Evolutionary conservation across 1,139 yeast genomes (phyloP), one percentile per base, ranked within the genome.

Genomic region (Scheffersomyces quercinus): DNA sequence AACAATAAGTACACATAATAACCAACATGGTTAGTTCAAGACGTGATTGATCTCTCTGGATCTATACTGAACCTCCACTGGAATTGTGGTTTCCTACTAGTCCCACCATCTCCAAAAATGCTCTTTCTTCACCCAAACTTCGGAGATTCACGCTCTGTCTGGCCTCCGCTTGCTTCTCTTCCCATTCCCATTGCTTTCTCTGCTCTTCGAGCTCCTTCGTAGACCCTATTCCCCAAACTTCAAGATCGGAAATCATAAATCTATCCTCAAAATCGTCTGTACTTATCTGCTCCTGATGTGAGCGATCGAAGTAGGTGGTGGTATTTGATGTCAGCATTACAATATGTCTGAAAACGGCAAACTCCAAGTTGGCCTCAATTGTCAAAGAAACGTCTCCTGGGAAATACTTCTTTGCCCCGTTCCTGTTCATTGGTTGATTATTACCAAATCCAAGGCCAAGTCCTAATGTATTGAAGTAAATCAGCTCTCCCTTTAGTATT

Each of bases 191-290:
- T 49, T 79, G 80, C 55, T 79, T 80, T 44, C 76, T 69, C 62
- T 91, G 97, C 47, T 85, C 91, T 28, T 79, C 85, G 40, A 89
- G 67, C 50, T 88, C 95, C 48, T 82, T 81, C 15, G 79, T 80
- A 5, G 87, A 81, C 0, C 97, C 97, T 44, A 89, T 77, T 0
- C 98, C 98, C 93, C 95, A 88, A 0, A 89, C 96, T 60, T 90
- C 97, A 16, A 91, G 68, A 51, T 86, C 91, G 3, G 83, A 81
- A 8, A 91, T 79, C 46, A 77, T 64, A 55, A 91, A 83, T 40
- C 91, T 69, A 50, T 85, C 83, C 58, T 91, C 97, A 57, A 73
- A 87, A 48, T 79, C 81, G 12, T 58, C 55, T 3, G 53, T 48
- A 2, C 38, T 15, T 1, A 59, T 38, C 26, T 55, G 52, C 1